Evolutionary conservation across 768 basidiomycete genomes (phyloP), one percentile per base, ranked within the genome.

Genomic region (Panaeolus papilionaceus): DNA sequence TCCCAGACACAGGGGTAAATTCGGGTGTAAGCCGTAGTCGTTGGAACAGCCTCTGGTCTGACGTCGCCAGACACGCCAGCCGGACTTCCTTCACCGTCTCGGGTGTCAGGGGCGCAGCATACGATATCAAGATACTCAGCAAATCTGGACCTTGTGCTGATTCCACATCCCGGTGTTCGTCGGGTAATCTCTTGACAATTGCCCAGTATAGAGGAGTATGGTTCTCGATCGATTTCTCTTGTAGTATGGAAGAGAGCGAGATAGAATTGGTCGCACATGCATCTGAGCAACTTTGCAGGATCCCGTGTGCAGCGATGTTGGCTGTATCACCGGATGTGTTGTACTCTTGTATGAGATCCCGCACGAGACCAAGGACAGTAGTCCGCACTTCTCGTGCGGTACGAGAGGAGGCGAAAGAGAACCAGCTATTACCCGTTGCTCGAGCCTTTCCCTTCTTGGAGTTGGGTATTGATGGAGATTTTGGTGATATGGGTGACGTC

Each of bases 171-270:
- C 71, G 70, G n/a, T 73, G 68, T 11, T 74, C 74, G 39, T 84
- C 82, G 6, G 80, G 73, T 0, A 83, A 82, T 2, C 83, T 84
- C 66, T 90, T 91, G 26, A 92, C 77, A 69, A 92, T 86, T 0
- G 87, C 88, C 92, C 92, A 93, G 73, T 92, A 92, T 2, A 93
- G 70, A 0, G 90, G 88, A 0, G 88, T 87, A 71, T 88, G 90
- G 0, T 79, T 81, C 71, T 92, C 92, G 42, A 92, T 86, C 9
- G 80, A 86, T 37, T 77, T 83, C 54, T 91, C 87, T 71, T 92
- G 91, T 0, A 93, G 78, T 9, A 93, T 71, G 0, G 79, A 67
- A 0, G 88, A 82, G 42, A 92, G 78, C 4, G 85, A 82, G 1
- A 92, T 69, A 18, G 76, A 77, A 42, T 88, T 81, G 0, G 81